phyloP scores from a whole-genome alignment of 305 asterid genomes.

The Fraxinus dipetala region DNA sequence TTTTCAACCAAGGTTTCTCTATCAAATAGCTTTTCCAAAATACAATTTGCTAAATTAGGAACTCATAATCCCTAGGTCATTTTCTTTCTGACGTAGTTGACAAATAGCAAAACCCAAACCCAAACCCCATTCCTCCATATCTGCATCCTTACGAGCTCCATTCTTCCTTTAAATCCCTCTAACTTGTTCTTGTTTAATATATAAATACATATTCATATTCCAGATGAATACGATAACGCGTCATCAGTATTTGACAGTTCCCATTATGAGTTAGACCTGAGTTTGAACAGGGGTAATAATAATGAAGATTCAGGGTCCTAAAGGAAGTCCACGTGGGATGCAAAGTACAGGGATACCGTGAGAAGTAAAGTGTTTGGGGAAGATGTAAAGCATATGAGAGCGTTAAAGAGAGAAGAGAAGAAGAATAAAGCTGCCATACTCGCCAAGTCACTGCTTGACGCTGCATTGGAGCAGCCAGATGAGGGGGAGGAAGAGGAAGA shows the following conservation, averaged over 20 bases:
- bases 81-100: no score
- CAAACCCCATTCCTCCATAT: conserved; percentile 19
- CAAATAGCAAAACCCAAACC: no score
- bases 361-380: conserved; percentile 60
- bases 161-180: background rate
- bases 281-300: background rate
- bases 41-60: no score
- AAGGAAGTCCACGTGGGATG: conserved; percentile 52
- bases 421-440: conserved; percentile 57
- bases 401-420: conserved; percentile 53
- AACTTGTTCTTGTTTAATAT: background rate
- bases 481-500: conserved; percentile 32
- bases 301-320: conserved; percentile 8
- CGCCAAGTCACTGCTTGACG: conserved; percentile 59
- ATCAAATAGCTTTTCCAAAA: no score
- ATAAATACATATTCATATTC: background rate
- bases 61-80: no score
- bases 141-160: background rate
- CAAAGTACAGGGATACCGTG: conserved; percentile 64
- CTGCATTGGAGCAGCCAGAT: conserved; percentile 33
- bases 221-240: conserved; percentile 36
- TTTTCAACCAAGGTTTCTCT: no score
- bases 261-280: conserved; percentile 32
- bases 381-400: conserved; percentile 39
- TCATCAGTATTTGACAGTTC: conserved; percentile 68